Base-by-base conservation (phyloP, 257 asterid genomes). In the Solanum paucissectum region DNA sequence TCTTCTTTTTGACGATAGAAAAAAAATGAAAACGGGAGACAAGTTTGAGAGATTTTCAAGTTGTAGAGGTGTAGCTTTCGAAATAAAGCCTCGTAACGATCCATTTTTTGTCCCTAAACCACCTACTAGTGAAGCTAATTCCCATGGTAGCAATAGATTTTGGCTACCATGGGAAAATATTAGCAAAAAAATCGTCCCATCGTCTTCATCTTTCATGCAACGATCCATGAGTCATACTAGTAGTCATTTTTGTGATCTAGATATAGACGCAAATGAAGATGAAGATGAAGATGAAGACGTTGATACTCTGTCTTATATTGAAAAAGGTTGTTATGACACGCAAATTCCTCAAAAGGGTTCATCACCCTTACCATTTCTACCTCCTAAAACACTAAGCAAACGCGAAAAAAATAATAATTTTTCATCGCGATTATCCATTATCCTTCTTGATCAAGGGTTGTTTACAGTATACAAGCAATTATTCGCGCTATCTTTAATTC, bases 61-160 rank as follows among this genome's bases (percentile, higher is more conserved):
- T 88, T 94, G 98, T 87, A 86, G 98, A 88, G 97, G 98, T 1
- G 98, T 95, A 73, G 92, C 98, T 44, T 95, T 94, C 12, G 98
- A 95, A 87, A 94, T 95, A 77, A 92, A 94, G 69, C 93, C 97
- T 87, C 98, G 91, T 83, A 33, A 88, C 21, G 92, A 95, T 84
- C 92, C 88, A 12, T 95, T 94, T 40, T 87, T 92, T 25, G 69
- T 91, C 71, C 90, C 93, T 4, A 42, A 88, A 9, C 87, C 89
- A 23, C 89, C 88, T 7, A 58, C 64, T 27, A 13, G 18, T 4
- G 87, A 79, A 71, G 32, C 74, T 12, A 11, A 74, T 37, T 64
- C 74, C 27, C 72, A 13, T 34, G 76, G 49, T 5, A 91, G 92
- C 90, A 74, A 87, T 58, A 40, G 89, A 40, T 73, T 84, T 12